Percentiles rank a stretch among this genome's conserved stretches.
Evolutionary conservation across 1,139 yeast species (phyloP).

Genomic region (Candida frijolesensis): DNA sequence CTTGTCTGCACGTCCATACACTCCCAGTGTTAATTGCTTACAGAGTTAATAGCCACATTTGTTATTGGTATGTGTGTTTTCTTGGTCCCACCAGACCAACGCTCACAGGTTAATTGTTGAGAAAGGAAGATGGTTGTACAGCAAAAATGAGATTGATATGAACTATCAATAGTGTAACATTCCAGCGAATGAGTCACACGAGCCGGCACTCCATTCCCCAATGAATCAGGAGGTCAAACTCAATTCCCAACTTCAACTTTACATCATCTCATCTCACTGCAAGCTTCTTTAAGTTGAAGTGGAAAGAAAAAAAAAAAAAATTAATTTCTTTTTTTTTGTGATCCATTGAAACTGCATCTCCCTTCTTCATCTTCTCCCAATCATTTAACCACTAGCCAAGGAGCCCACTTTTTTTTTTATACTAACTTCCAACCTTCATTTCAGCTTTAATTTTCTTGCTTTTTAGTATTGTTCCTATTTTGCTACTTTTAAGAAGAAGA

Average conservation of each 20-base stretch:
- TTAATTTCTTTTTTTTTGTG: not conserved
- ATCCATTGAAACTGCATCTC: not conserved
- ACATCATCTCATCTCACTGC: constrained; percentile 1
- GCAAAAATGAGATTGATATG: too few species aligned
- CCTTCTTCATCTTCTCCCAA: not conserved
- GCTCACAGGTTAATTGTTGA: constrained; percentile 15
- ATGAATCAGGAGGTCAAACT: too few species aligned
- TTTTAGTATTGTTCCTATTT: not conserved
- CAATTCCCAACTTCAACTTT: too few species aligned
- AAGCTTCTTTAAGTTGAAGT: not conserved
- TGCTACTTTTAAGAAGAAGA: constrained; percentile 1
- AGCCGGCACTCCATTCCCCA: not conserved
- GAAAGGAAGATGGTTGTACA: constrained; percentile 10
- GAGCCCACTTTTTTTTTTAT: not conserved
- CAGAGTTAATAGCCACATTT: constrained; percentile 9
- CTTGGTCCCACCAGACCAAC: not conserved
- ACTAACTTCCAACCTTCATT: not conserved
- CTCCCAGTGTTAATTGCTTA: constrained; percentile 23
- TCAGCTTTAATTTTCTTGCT: not conserved
- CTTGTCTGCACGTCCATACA: constrained; percentile 13
- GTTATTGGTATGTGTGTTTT: constrained; percentile 10
- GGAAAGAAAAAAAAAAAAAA: not conserved
- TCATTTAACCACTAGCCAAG: not conserved
- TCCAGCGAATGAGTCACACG: not conserved
- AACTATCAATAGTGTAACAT: too few species aligned